Conservation (phyloP, 2,329 filamentous ascomycete genomes). For the Penicillium sp. region DNA sequence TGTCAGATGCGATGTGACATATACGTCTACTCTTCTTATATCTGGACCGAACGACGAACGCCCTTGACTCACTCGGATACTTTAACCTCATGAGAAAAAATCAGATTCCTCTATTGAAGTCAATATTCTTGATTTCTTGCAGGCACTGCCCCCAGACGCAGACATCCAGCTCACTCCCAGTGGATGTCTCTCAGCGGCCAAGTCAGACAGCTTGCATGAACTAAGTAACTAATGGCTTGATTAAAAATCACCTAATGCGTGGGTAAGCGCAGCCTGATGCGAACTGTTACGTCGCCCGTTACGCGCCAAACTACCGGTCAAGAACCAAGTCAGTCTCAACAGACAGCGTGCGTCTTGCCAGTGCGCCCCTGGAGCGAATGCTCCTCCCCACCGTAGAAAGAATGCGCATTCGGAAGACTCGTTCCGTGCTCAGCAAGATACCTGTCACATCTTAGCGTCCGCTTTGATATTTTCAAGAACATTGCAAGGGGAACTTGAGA, state of each 20-base stretch:
- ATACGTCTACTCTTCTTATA: not conserved
- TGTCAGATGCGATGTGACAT: constrained; percentile 1
- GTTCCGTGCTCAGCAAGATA: constrained; percentile 10
- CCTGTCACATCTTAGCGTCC: not conserved
- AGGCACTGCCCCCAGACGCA: too few relatives aligned
- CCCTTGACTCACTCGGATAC: too few relatives aligned
- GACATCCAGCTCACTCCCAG: not conserved
- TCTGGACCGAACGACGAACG: not conserved
- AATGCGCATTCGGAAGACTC: constrained; percentile 27
- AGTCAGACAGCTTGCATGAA: too few relatives aligned
- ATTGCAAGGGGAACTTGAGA: not conserved
- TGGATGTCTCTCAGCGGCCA: not conserved
- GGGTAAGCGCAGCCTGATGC: not conserved
- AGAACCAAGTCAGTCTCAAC: constrained; percentile 53
- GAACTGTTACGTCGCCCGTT: not conserved
- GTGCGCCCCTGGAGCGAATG: constrained; percentile 86
- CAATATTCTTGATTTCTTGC: not conserved
- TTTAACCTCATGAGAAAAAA: too few relatives aligned
- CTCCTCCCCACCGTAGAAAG: constrained; percentile 68
- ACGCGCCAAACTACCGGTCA: not conserved
- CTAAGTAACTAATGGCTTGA: not conserved
- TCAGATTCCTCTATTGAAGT: not conserved
- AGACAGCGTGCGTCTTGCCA: constrained; percentile 85
- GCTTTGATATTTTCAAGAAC: not conserved
- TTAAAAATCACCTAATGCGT: not conserved